Percentiles rank a stretch among this genome's conserved stretches.
phyloP scores from a whole-genome alignment of 345 rosid genomes.

The Adansonia digitata region DNA sequence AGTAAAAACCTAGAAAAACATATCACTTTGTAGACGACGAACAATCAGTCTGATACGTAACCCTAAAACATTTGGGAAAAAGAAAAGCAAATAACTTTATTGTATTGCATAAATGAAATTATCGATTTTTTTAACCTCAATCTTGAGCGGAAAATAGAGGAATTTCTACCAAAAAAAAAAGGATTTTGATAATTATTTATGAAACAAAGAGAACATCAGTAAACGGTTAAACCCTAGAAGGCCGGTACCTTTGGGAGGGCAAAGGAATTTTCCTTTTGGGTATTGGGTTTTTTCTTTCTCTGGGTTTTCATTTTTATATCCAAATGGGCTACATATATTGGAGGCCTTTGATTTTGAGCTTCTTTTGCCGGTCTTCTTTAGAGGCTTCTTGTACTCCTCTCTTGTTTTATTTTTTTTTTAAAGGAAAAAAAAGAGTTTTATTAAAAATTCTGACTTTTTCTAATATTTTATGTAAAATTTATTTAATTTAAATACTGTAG shows the following conservation, averaged over 20 bases:
- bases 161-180: background rate
- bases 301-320: background rate
- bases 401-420: background rate
- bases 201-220: background rate
- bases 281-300: slow-evolving; percentile 1
- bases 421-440: background rate
- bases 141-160: background rate
- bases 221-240: background rate
- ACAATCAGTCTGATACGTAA: background rate
- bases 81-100: background rate
- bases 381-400: background rate
- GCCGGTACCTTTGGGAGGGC: background rate
- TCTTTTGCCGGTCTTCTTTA: background rate
- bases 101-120: background rate
- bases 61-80: background rate
- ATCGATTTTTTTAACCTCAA: background rate
- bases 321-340: background rate
- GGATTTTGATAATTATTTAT: background rate
- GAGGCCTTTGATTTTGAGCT: background rate
- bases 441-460: background rate
- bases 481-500: too few relatives aligned
- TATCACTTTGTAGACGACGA: background rate
- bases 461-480: background rate
- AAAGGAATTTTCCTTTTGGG: background rate
- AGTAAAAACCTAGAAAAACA: background rate